These are phyloP conservation scores for Xylaria sp. DNA, from an alignment of 2,329 filamentous ascomycete species.

Conservation along the genomic window DNA sequence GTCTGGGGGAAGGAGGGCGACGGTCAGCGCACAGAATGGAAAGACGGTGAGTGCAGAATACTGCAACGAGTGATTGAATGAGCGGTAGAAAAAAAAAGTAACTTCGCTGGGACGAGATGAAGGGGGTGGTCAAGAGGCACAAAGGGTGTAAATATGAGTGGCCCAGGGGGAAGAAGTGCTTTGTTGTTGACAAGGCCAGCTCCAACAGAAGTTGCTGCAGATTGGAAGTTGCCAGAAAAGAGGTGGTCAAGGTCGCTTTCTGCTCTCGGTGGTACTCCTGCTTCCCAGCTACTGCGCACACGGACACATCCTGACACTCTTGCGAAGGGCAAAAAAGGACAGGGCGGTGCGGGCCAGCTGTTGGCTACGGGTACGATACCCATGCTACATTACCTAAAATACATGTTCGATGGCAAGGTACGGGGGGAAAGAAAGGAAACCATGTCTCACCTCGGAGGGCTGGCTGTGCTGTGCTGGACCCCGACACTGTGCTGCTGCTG, in stretches of 20 bases:
- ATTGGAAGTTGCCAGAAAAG: conserved; percentile 47
- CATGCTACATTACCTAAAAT: conserved; percentile 44
- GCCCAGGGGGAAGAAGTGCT: conserved; percentile 40
- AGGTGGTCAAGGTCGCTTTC: conserved; percentile 44
- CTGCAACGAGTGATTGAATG: conserved; percentile 37
- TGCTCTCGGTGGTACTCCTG: conserved; percentile 30
- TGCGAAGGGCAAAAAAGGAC: conserved; percentile 37
- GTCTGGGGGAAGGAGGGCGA: conserved; percentile 40
- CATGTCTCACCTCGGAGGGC: conserved; percentile 47
- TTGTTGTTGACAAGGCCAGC: conserved; percentile 48
- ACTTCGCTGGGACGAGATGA: conserved; percentile 46
- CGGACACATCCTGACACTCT: conserved; percentile 38
- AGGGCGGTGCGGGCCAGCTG: conserved; percentile 50
- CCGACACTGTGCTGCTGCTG: conserved; percentile 17
- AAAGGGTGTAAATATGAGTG: conserved; percentile 45
- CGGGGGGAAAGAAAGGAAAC: conserved; percentile 38
- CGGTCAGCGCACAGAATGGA: conserved; percentile 46
- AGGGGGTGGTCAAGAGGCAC: conserved; percentile 41
- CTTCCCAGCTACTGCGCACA: conserved; percentile 31
- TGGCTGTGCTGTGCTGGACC: conserved; percentile 33
- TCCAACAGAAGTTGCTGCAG: conserved; percentile 40
- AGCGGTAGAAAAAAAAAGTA: conserved; percentile 41
- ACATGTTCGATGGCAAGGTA: conserved; percentile 37
- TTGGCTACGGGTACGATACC: conserved; percentile 44
- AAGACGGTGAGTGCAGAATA: conserved; percentile 38